Conservation (phyloP, 805 yeast species). For the Limtongia smithiae region DNA sequence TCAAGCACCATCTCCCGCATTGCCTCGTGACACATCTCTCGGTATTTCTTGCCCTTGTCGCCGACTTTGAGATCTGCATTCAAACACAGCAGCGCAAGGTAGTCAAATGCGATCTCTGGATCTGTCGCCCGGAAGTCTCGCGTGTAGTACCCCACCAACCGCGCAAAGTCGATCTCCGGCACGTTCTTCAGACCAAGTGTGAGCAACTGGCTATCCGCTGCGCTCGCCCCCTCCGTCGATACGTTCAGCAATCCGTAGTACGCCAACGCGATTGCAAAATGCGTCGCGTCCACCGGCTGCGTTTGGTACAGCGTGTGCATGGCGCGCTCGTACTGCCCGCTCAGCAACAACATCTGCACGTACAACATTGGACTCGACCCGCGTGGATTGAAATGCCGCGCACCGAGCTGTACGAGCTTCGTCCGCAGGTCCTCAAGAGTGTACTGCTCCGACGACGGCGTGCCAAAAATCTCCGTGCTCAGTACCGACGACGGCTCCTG, state of each 20-base stretch:
- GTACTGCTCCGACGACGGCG: constrained; percentile 41
- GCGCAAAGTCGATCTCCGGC: constrained; percentile 48
- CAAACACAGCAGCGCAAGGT: constrained; percentile 67
- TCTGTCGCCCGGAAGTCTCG: constrained; percentile 78
- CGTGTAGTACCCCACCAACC: constrained; percentile 74
- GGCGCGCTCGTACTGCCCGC: constrained; percentile 81
- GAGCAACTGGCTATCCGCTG: constrained; percentile 39
- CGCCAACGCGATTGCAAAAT: constrained; percentile 75
- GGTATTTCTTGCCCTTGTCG: constrained; percentile 40
- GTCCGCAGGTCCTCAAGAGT: constrained; percentile 70
- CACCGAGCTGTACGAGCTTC: constrained; percentile 66
- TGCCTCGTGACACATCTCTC: constrained; percentile 66
- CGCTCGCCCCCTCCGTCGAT: constrained; percentile 35
- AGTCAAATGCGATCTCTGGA: constrained; percentile 90
- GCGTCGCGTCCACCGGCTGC: constrained; percentile 83
- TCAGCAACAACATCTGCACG: constrained; percentile 65
- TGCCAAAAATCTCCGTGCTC: constrained; percentile 21
- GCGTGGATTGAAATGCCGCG: constrained; percentile 58
- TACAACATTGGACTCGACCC: constrained; percentile 66
- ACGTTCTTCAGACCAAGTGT: constrained; percentile 36
- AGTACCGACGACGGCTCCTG: constrained; percentile 19
- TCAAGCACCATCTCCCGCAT: constrained; percentile 79
- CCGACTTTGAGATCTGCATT: constrained; percentile 40
- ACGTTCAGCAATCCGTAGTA: constrained; percentile 67
- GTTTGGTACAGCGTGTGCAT: constrained; percentile 57